Evolutionary conservation across 1,139 yeast species (phyloP).

Genomic region (Nakaseomyces uthaithaninus): DNA sequence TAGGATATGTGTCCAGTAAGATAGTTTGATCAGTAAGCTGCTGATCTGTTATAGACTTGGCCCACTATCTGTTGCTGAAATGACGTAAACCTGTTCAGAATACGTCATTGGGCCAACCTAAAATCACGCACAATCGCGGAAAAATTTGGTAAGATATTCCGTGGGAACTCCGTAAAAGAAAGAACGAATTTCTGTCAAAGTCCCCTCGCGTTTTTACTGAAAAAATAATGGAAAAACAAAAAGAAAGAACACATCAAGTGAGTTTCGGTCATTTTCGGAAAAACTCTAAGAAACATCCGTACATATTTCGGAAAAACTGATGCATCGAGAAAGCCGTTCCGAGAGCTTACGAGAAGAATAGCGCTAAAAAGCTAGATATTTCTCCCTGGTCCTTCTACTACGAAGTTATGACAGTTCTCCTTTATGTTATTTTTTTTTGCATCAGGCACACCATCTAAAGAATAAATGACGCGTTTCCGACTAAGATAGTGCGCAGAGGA

Average conservation of each 20-base stretch:
- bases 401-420: no score
- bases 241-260: not conserved
- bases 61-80: not conserved
- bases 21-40: no score
- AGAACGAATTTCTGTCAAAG: no score
- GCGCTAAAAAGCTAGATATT: no score
- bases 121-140: slow-evolving; percentile 6
- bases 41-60: no score
- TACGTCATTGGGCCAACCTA: slow-evolving; percentile 6
- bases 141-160: slow-evolving; percentile 5
- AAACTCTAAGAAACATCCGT: not conserved
- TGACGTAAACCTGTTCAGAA: slow-evolving; percentile 2
- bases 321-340: no score
- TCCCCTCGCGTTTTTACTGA: slow-evolving; percentile 1
- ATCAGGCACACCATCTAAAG: no score
- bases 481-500: not conserved
- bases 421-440: no score
- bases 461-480: slow-evolving; percentile 1
- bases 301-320: slow-evolving; percentile 4
- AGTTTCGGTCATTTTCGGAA: not conserved
- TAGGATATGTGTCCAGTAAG: no score
- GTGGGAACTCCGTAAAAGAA: slow-evolving; percentile 8
- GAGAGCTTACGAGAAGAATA: no score
- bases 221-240: not conserved
- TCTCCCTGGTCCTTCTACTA: no score